Evolutionary conservation across 2,329 filamentous ascomycete genomes (phyloP), one percentile per base, ranked within the genome.

Genomic region (Sphaceloma murrayae): DNA sequence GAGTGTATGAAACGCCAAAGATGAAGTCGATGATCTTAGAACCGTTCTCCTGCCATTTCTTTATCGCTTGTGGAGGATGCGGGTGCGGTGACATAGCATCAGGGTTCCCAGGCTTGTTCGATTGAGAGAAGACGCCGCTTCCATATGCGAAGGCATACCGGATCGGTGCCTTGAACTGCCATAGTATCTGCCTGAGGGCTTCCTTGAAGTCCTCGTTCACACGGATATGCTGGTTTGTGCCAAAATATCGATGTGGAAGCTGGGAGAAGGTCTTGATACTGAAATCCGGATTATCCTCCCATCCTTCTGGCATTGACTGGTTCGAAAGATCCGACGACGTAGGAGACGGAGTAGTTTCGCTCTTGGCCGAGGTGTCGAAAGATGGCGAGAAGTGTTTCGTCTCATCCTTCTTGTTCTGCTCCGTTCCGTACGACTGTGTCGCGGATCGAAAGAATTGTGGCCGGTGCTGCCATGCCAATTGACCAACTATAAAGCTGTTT

Each of bases 1-100:
- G 84, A 1, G 84, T 86, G 62, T 94, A 85, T 1, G 85, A 85
- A 8, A 96, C 89, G 18, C 89, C 91, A 60, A 98, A 91, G 53
- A 98, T 93, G 61, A 98, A 94, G 65, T 98, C 91, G 51, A 98
- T 94, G 80, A 96, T 94, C 67, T 95, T 95, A 9, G 86, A 86
- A 1, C 80, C 79, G 21, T 85, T 85, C 55, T 85, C 80, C 63
- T 96, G 89, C 53, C 87, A 84, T 53, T 86, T 85, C 52, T 82
- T 71, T 5, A 96, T 80, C 1, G 85, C 85, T 43, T 78, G 71
- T 1, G 87, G 85, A 1, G 89, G 80, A 49, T 87, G 80, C 5
- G 88, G 82, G 58, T 96, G 89, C 17, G 88, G 76, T 14, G 79
- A 77, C 40, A 76, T 68, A 33, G 67, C 62, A 27, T 60, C 60